A percentile compares a stretch with the other conserved stretches of the same genome.
These are phyloP conservation scores for Hypoxylon sp. DNA, from an alignment of 2,329 filamentous ascomycete species.

Conservation along the genomic window DNA sequence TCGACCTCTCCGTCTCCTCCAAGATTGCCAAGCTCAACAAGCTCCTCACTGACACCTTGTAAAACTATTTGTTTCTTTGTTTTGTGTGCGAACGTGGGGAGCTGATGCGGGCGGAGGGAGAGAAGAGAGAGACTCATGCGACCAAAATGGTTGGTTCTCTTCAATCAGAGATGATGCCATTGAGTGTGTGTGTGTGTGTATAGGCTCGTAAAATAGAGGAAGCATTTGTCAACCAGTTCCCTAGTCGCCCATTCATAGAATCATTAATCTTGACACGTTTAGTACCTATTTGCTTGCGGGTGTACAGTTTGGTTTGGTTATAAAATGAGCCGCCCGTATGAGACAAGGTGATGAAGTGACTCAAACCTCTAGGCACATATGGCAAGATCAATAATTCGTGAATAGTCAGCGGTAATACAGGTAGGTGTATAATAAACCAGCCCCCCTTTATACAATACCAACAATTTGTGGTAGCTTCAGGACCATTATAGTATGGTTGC, in stretches of 20 bases:
- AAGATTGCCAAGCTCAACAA: constrained; percentile 99
- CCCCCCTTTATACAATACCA: no score
- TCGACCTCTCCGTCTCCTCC: constrained; percentile 93
- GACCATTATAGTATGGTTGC: no score
- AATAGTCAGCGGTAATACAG: no score
- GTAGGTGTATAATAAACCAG: no score
- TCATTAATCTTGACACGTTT: constrained; percentile 10
- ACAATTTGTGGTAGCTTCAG: no score
- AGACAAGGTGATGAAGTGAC: no score
- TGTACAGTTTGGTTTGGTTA: no score
- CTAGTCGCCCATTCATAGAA: constrained; percentile 17
- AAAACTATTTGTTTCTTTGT: constrained; percentile 63
- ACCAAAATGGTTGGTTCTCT: constrained; percentile 34
- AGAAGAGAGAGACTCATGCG: constrained; percentile 36
- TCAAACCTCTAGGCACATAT: no score
- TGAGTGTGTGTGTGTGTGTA: no score
- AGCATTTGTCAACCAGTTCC: constrained; percentile 40
- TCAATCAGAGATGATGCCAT: constrained; percentile 30
- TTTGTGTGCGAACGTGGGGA: constrained; percentile 25
- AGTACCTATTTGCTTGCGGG: no score
- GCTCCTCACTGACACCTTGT: constrained; percentile 94
- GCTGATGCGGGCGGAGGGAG: constrained; percentile 22
- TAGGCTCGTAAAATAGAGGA: constrained; percentile 47
- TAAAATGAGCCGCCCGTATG: no score
- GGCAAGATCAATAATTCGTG: no score